Conservation (phyloP, 768 basidiomycete species). For the Nevesoporus exiguus region DNA sequence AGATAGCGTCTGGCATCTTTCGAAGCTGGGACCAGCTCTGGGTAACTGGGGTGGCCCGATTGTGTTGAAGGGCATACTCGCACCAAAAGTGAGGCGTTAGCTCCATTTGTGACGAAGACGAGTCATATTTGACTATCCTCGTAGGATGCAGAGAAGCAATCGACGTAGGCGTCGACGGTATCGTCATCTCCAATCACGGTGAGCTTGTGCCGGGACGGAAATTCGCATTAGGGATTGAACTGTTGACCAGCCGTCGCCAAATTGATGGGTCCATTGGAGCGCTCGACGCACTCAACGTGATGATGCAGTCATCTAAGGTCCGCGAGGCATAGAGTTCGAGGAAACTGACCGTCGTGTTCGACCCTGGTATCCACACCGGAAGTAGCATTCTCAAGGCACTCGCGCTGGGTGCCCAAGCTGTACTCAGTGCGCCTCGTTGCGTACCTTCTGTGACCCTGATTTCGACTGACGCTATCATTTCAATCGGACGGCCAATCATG, state of each 20-base stretch:
- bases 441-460: background rate
- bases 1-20: slow-evolving; percentile 39
- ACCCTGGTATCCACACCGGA: slow-evolving; percentile 55
- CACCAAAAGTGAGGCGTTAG: slow-evolving; percentile 6
- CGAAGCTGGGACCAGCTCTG: slow-evolving; percentile 44
- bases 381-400: slow-evolving; percentile 54
- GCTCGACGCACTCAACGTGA: slow-evolving; percentile 63
- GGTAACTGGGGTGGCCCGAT: slow-evolving; percentile 49
- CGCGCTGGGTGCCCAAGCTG: slow-evolving; percentile 54
- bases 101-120: background rate
- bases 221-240: background rate
- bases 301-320: slow-evolving; percentile 61
- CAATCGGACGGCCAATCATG: slow-evolving; percentile 43
- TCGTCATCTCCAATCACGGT: slow-evolving; percentile 83
- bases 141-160: slow-evolving; percentile 53
- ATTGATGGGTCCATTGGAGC: slow-evolving; percentile 78
- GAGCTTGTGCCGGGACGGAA: slow-evolving; percentile 7
- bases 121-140: background rate
- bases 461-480: background rate
- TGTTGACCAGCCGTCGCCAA: slow-evolving; percentile 55
- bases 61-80: slow-evolving; percentile 45
- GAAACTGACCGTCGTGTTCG: slow-evolving; percentile 66
- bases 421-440: slow-evolving; percentile 35
- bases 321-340: slow-evolving; percentile 54
- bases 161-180: slow-evolving; percentile 62